Percentiles rank a stretch among this genome's conserved stretches.
These are phyloP conservation scores for Amanita rimosa DNA, from an alignment of 768 basidiomycete species.

Conservation along the genomic window DNA sequence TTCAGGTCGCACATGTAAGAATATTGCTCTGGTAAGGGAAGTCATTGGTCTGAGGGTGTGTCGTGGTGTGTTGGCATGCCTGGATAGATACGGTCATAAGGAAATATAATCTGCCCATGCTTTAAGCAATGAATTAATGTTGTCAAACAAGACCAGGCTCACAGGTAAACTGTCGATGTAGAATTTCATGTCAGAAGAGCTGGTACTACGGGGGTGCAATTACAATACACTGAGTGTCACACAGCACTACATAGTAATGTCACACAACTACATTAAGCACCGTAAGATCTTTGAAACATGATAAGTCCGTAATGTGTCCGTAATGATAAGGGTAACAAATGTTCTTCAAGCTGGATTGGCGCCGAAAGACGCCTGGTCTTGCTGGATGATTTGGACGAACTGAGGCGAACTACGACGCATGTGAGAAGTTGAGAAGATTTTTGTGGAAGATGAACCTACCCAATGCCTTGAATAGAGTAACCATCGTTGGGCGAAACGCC, in stretches of 20 bases:
- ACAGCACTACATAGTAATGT: not conserved
- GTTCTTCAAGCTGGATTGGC: conserved; percentile 9
- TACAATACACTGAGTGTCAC: conserved; percentile 1
- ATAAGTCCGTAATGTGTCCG: conserved; percentile 1
- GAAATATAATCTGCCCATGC: conserved; percentile 63
- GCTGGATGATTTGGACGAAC: conserved; percentile 19
- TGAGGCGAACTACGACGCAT: conserved; percentile 14
- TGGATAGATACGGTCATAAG: conserved; percentile 93
- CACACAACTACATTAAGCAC: not conserved
- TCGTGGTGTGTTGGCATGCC: conserved; percentile 29
- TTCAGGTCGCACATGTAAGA: conserved; percentile 99
- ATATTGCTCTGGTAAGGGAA: conserved; percentile 71
- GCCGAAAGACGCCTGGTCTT: conserved; percentile 23
- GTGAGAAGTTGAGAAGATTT: not conserved
- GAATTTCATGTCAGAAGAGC: conserved; percentile 52
- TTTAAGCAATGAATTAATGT: conserved; percentile 4
- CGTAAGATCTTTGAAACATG: not conserved
- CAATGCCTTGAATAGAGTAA: conserved; percentile 33
- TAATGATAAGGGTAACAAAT: no score
- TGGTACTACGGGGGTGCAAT: not conserved
- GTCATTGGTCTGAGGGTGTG: conserved; percentile 3
- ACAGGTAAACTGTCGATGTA: conserved; percentile 74
- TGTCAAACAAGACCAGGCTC: conserved; percentile 18
- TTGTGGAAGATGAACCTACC: conserved; percentile 18
- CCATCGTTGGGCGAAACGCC: conserved; percentile 59